Base-by-base conservation (phyloP, 2,329 filamentous ascomycete genomes). In the Parastagonospora avenae region DNA sequence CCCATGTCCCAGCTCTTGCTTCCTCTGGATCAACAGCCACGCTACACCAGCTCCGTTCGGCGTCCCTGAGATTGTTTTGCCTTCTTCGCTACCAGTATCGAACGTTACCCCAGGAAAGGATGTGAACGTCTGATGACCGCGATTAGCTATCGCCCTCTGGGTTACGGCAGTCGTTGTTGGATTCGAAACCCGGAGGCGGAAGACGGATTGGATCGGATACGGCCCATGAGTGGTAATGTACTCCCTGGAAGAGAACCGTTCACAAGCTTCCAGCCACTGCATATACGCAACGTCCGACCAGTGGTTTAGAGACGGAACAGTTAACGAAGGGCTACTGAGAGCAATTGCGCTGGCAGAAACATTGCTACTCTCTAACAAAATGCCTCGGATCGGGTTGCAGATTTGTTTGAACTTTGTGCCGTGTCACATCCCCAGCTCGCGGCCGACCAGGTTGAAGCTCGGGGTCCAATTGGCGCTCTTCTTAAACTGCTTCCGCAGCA, bases 381-480 rank as follows among this genome's bases (percentile, higher is more conserved):
- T 5, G 19, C 19, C 19, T 5, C 5, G 19, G 5, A 3, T 5
- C 19, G 19, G 19, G 19, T 24, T 24, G 5, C 19, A 24, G 19
- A 24, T 24, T 24, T 24, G 19, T 24, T 24, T 3, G 19, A 24
- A 24, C 3, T 5, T 24, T 5, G 19, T 5, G 19, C 19, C 19
- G 19, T 5, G 19, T 24, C 19, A n/a, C n/a, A n/a, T 79, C 68
- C 89, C 89, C 1, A 94, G 82, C 72, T 93, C 90, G 28, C 90
- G 81, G 12, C 88, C 84, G 57, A 93, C 90, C 90, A 94, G 94
- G 0, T 90, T 92, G 62, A 91, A 88, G 56, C 89, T 92, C 0
- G 90, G 90, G 2, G 85, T 86, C 90, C 90, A 94, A 4, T 90
- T 87, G 0, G 90, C 88, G 66, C 94, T 94, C 80, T 94, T 94